A percentile compares a stretch with the other conserved stretches of the same genome.
These are phyloP conservation scores for Blepharisma japonicum DNA, from an alignment of 73 alveolate genomes.

Conservation along the genomic window DNA sequence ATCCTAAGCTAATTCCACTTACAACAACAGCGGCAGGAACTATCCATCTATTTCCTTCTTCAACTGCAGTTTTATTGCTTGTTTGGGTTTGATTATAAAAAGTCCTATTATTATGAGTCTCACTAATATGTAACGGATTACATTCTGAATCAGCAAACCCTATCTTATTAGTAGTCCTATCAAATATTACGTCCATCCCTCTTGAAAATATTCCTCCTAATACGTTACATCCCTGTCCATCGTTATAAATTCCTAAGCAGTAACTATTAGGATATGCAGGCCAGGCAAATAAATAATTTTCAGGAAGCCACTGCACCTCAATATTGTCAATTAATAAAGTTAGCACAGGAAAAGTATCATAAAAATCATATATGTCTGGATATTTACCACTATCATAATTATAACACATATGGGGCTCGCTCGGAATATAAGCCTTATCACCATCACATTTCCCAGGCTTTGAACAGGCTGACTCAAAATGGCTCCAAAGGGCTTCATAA, in stretches of 20 bases:
- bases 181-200: constrained; percentile 26
- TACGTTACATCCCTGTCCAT: constrained; percentile 10
- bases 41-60: too few species aligned
- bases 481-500: not conserved
- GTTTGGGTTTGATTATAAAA: too few species aligned
- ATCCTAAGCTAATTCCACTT: too few species aligned
- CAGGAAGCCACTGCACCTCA: constrained; percentile 28
- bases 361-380: not conserved
- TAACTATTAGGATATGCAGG: constrained; percentile 22
- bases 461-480: not conserved
- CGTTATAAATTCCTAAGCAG: constrained; percentile 13
- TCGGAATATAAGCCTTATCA: not conserved
- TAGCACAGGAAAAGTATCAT: not conserved
- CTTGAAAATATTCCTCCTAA: constrained; percentile 31
- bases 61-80: too few species aligned
- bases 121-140: not conserved
- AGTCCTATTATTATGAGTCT: too few species aligned
- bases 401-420: constrained; percentile 24
- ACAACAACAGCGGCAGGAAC: too few species aligned
- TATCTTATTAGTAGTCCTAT: not conserved
- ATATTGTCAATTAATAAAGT: constrained; percentile 1
- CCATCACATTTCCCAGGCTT: constrained; percentile 17
- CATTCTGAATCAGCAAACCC: constrained; percentile 23
- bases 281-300: constrained; percentile 30
- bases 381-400: not conserved